Evolutionary conservation across 2,329 filamentous ascomycete genomes (phyloP), one percentile per base, ranked within the genome.

Genomic region (Dothistroma septosporum): DNA sequence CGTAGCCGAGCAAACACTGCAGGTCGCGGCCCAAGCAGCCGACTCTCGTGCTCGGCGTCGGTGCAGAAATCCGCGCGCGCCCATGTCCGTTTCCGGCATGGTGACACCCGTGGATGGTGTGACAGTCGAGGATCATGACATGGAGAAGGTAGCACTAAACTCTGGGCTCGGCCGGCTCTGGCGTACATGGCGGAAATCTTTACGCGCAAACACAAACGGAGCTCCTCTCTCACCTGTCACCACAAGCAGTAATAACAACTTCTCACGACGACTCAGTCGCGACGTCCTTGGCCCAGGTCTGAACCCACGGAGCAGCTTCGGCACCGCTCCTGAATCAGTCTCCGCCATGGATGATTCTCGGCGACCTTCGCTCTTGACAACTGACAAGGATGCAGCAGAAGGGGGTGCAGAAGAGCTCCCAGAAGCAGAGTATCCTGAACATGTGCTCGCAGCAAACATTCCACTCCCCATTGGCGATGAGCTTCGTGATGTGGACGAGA

Each of bases 131-230:
- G 93, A 97, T 70, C 79, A 86, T 58, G 94, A 99, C 73, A 91
- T 97, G 82, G 94, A 97, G 72, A 91, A 92, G 67, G 85, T 97
- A 65, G 93, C 93, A 8, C 81, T 97, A 62, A 95, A 96, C 72
- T 85, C 92, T 60, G 92, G 91, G 2, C 79, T 99, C 1, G 94
- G 94, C 21, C 83, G 92, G 53, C 80, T 97, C 48, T 99, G 94
- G 94, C 86, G 94, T 68, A 89, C 90, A 28, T 99, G 94, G 94
- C 91, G 94, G 77, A 96, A 96, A 78, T 85, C 89, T 64, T 82
- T 90, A 68, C 85, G 90, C n/a, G 63, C 54, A 50, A 65, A 64
- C 57, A 61, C 37, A 35, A 65, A 61, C 54, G 31, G 55, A 32
- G 53, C 60, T 47, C 53, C 64, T 28, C 59, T 60, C n/a, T 61